phyloP scores from a whole-genome alignment of 164 flowering plant genomes.

The Magnolia kwangsiensis region DNA sequence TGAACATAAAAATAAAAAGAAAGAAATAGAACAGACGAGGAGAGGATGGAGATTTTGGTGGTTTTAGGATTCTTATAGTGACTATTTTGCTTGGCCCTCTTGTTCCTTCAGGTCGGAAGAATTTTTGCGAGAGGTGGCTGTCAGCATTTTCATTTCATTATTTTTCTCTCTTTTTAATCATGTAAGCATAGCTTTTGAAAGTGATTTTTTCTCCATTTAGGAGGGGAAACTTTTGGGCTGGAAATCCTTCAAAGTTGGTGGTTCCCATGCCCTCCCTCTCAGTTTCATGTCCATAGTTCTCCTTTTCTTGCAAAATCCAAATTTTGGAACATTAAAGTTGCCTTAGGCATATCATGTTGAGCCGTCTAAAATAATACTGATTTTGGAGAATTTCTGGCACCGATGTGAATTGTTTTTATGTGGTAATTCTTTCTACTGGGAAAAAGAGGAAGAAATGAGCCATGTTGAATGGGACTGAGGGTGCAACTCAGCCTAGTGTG shows the following conservation, averaged over 20 bases:
- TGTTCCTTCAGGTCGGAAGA: neutral
- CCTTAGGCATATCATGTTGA: too few relatives aligned
- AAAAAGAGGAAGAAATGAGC: too few relatives aligned
- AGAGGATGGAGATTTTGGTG: neutral
- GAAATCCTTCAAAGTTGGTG: neutral
- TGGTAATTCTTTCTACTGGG: too few relatives aligned
- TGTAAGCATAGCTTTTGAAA: too few relatives aligned
- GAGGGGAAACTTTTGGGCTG: neutral
- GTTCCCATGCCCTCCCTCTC: neutral
- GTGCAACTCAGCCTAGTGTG: too few relatives aligned
- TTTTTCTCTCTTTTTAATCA: too few relatives aligned
- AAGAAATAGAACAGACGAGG: neutral
- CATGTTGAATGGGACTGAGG: too few relatives aligned
- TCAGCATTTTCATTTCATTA: neutral
- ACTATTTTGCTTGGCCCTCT: neutral
- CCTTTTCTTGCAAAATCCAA: neutral
- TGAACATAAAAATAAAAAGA: neutral
- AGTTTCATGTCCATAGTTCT: neutral
- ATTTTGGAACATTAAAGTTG: too few relatives aligned
- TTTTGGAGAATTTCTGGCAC: too few relatives aligned
- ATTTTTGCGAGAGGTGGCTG: neutral
- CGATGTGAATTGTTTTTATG: too few relatives aligned
- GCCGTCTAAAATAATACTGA: too few relatives aligned
- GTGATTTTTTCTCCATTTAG: too few relatives aligned
- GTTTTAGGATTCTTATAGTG: neutral